phyloP scores from a whole-genome alignment of 306 rosid genomes.

The Elaeagnus macrophylla region DNA sequence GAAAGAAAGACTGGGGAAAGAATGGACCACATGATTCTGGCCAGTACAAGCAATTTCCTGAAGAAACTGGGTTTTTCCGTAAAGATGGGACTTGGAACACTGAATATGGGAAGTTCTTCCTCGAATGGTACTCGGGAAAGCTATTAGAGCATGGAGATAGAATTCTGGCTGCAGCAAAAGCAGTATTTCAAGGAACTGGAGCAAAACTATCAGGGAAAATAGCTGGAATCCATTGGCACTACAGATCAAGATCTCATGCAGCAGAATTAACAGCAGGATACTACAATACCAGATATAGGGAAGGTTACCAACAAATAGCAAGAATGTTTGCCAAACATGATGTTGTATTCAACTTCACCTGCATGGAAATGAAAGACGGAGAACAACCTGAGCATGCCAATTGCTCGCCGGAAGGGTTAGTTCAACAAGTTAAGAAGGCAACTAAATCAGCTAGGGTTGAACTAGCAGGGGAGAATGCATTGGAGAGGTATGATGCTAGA shows the following conservation, averaged over 20 bases:
- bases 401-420: constrained; percentile 82
- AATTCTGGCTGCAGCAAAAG: constrained; percentile 56
- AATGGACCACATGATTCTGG: constrained; percentile 80
- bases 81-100: too few species aligned
- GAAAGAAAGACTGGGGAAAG: constrained; percentile 71
- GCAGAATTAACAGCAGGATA: constrained; percentile 86
- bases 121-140: constrained; percentile 70
- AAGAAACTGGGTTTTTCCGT: constrained; percentile 36
- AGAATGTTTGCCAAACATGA: constrained; percentile 53
- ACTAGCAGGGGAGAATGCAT: constrained; percentile 89
- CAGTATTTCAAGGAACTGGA: constrained; percentile 49
- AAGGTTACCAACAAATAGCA: constrained; percentile 64
- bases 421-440: constrained; percentile 63
- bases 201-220: constrained; percentile 71
- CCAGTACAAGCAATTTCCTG: constrained; percentile 69
- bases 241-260: constrained; percentile 67
- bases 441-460: constrained; percentile 45
- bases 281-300: constrained; percentile 56
- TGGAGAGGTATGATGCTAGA: constrained; percentile 73
- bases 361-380: constrained; percentile 89
- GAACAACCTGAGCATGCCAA: constrained; percentile 59
- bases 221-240: constrained; percentile 97
- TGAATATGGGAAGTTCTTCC: constrained; percentile 71
- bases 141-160: constrained; percentile 68
- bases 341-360: constrained; percentile 70